Evolutionary conservation across 2,329 filamentous ascomycete species (phyloP).

Genomic region (Trichoderma sp.): DNA sequence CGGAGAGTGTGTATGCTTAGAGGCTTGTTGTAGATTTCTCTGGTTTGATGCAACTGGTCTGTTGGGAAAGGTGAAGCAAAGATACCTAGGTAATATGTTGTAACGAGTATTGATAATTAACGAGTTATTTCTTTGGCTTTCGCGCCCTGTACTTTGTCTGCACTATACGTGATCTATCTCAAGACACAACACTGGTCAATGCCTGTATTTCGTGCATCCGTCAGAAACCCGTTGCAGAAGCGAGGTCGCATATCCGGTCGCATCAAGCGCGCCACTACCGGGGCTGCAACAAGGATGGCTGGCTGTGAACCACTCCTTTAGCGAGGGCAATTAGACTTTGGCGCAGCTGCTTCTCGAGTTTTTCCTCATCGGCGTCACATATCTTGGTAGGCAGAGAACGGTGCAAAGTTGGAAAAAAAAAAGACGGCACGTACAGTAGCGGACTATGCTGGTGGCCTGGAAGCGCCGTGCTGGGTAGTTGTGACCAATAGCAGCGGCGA

Average conservation of each 20-base stretch:
- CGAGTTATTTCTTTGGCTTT: background rate
- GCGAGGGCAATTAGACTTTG: background rate
- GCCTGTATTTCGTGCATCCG: conserved; percentile 10
- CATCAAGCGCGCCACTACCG: conserved; percentile 12
- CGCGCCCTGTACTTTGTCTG: background rate
- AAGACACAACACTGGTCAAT: background rate
- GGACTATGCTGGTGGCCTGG: conserved; percentile 1
- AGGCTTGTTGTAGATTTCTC: background rate
- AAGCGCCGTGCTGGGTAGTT: conserved; percentile 22
- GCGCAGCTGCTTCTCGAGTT: background rate
- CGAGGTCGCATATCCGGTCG: conserved; percentile 24
- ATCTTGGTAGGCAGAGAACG: background rate
- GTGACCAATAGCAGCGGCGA: conserved; percentile 24
- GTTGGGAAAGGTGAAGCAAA: background rate
- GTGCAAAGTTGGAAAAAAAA: background rate
- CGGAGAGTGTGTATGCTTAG: conserved; percentile 82
- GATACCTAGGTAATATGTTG: background rate
- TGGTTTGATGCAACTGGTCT: background rate
- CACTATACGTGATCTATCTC: background rate
- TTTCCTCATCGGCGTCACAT: background rate
- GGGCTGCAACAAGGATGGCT: background rate
- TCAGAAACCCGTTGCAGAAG: conserved; percentile 7
- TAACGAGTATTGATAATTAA: background rate
- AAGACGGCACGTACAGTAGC: background rate
- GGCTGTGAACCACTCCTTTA: background rate